phyloP scores from a whole-genome alignment of 2,329 filamentous ascomycete genomes.

The Xylaria arbuscula region DNA sequence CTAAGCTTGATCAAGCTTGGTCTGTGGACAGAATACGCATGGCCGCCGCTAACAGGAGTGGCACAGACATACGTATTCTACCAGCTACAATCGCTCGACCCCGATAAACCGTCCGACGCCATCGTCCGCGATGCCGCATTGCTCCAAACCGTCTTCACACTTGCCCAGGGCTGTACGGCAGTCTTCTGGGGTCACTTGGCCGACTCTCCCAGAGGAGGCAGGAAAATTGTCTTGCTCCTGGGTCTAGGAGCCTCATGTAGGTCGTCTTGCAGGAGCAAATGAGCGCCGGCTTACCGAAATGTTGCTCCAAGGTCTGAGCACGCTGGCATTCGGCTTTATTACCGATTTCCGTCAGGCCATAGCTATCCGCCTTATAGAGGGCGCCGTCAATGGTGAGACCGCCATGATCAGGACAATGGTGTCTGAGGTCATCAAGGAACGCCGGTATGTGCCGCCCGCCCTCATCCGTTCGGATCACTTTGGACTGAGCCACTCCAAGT shows the following conservation, averaged over 20 bases:
- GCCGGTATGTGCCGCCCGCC: constrained; percentile 20
- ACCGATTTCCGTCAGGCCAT: constrained; percentile 31
- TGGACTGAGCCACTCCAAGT: constrained; percentile 1
- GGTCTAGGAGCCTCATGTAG: constrained; percentile 31
- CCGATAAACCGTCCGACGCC: constrained; percentile 24
- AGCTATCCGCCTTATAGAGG: constrained; percentile 28
- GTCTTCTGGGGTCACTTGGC: constrained; percentile 32
- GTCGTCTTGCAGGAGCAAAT: neutral
- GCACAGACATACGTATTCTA: constrained; percentile 33
- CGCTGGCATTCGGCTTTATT: constrained; percentile 32
- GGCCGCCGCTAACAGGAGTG: constrained; percentile 2
- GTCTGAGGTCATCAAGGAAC: constrained; percentile 32
- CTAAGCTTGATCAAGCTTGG: no score
- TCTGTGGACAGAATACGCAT: no score
- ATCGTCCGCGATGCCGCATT: constrained; percentile 34
- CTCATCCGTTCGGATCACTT: neutral
- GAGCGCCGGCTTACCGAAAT: constrained; percentile 8
- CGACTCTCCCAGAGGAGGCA: constrained; percentile 28
- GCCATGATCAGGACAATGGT: constrained; percentile 35
- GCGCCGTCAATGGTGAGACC: constrained; percentile 30
- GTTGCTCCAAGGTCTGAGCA: constrained; percentile 26
- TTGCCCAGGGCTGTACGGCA: constrained; percentile 31
- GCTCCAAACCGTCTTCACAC: constrained; percentile 33
- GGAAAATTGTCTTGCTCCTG: constrained; percentile 31
- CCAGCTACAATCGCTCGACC: constrained; percentile 30